Percentiles rank a stretch among this genome's conserved stretches.
These are phyloP conservation scores for Eucalyptus erythrocorys DNA, from an alignment of 345 rosid genomes.

Conservation along the genomic window DNA sequence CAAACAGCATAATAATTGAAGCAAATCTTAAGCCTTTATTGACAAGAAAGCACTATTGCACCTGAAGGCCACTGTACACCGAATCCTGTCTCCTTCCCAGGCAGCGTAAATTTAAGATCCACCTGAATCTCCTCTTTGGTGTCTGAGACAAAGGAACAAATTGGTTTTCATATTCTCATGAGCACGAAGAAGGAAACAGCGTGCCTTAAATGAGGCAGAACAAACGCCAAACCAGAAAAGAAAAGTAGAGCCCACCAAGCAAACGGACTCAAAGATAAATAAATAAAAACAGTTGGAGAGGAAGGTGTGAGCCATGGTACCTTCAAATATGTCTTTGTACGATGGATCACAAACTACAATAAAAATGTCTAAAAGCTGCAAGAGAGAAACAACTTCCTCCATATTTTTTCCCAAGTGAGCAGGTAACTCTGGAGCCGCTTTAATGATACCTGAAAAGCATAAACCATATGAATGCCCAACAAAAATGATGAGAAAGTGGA, in stretches of 20 bases:
- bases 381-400: too few species aligned
- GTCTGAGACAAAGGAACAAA: conserved; percentile 23
- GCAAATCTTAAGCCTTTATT: background rate
- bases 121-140: conserved; percentile 31
- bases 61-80: conserved; percentile 90
- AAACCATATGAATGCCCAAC: too few species aligned
- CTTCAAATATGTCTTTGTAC: conserved; percentile 82
- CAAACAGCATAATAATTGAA: background rate
- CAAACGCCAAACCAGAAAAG: background rate
- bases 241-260: background rate
- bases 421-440: too few species aligned
- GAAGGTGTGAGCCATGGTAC: conserved; percentile 13
- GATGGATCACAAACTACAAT: conserved; percentile 96
- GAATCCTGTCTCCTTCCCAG: conserved; percentile 99
- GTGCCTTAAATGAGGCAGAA: background rate
- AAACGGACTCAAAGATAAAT: background rate
- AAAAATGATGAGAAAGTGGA: too few species aligned
- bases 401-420: too few species aligned
- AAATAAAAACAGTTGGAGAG: background rate
- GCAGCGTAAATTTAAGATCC: conserved; percentile 68
- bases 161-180: background rate
- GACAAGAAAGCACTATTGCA: background rate
- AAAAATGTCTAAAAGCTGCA: conserved; percentile 72
- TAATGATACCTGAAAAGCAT: too few species aligned
- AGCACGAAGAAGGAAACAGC: background rate